Base-by-base conservation (phyloP, 2,329 filamentous ascomycete genomes). In the Epicoccum nigrum region DNA sequence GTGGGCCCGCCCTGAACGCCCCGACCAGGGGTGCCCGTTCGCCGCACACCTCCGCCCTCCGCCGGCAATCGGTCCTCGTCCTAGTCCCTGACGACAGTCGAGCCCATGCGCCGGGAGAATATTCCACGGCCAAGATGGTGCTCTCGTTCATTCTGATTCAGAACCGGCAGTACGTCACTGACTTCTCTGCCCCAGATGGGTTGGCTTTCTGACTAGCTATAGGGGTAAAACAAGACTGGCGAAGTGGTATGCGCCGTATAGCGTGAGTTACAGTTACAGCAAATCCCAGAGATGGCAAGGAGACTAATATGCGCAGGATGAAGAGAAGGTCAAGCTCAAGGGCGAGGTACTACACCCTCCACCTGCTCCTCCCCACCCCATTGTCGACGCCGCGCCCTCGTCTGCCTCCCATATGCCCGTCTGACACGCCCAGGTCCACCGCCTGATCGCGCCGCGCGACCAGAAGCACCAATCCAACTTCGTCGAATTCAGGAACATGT, bases 391-490 rank as follows among this genome's bases (percentile, higher is more conserved):
- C 19, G 20, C 7, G 20, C 30, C 19, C 21, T 16, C 16, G 30
- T 30, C 37, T 28, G 25, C 35, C 17, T 30, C 28, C 15, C 16
- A 7, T 13, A 7, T 13, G 1, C 42, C 25, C 40, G 49, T 50
- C 31, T 46, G 17, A 40, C 35, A 27, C 25, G 16, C 2, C n/a
- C 65, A 92, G 88, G 90, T 97, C 67, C 94, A 99, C 82, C 92
- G 94, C 58, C 91, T 99, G 63, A 93, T 99, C 55, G 94, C 94
- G 0, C 94, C 94, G 6, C 90, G 94, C 71, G 94, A 99, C 77
- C 94, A 99, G 74, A 99, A 99, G 74, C 96, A 99, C 81, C 94
- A 99, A 75, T 96, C 92, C 78, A 99, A 99, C 80, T 99, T 99
- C 70, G 94, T 99, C 82, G 94, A 99, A 66, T 87, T 87, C 79